Conservation (phyloP, 305 asterid species). For the Rubia tinctorum region DNA sequence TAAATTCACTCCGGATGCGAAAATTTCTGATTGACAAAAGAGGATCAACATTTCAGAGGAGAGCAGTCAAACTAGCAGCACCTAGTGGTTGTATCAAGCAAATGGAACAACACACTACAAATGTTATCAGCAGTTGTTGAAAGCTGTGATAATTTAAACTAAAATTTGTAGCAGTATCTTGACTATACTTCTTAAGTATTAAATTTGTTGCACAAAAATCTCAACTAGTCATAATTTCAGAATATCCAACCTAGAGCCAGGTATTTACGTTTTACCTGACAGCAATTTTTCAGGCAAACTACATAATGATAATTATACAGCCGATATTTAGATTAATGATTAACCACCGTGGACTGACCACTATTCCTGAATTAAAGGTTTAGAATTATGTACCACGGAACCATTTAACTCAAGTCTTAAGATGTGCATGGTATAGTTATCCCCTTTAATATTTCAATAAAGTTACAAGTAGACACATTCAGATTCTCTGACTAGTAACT, state of each 20-base stretch:
- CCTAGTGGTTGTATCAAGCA: neutral
- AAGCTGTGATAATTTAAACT: neutral
- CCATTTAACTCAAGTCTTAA: neutral
- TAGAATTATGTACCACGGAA: neutral
- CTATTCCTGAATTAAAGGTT: neutral
- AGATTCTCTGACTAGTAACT: neutral
- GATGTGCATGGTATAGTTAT: neutral
- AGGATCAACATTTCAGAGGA: neutral
- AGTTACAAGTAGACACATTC: neutral
- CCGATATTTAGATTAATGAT: neutral
- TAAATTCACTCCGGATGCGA: constrained; percentile 73
- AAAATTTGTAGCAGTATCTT: neutral
- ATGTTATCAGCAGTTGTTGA: neutral
- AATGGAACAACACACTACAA: neutral
- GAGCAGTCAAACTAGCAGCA: neutral
- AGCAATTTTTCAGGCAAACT: neutral
- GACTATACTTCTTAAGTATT: neutral
- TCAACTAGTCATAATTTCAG: neutral
- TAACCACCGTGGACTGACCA: neutral
- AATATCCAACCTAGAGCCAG: neutral
- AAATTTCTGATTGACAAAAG: constrained; percentile 60
- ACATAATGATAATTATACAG: neutral
- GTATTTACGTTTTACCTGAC: neutral
- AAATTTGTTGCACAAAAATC: neutral
- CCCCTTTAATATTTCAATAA: neutral